Base-by-base conservation (phyloP, 164 flowering plant genomes). In the Sedum album region DNA sequence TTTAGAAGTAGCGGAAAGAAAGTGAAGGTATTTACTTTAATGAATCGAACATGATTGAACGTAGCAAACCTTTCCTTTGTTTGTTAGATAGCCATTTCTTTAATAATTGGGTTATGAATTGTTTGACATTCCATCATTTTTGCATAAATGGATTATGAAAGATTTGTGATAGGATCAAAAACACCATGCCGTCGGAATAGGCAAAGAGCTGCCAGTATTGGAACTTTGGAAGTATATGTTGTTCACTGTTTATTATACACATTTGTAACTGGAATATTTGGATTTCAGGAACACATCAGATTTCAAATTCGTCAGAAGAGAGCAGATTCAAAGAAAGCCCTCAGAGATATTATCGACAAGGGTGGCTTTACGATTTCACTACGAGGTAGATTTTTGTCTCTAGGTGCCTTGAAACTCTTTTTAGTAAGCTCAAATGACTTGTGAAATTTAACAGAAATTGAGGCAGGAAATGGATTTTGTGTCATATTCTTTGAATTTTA, bases 241-340 rank as follows among this genome's bases (percentile, higher is more conserved):
- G 31, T 1, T n/a, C 31, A 26, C 61, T 18, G 17, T 51, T 10
- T 21, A 5, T n/a, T 21, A 51, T 55, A 18, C 61, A 26, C 18
- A 26, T 55, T 31, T 55, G 11, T 26, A 11, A 55, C 31, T 1
- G 1, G 20, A 25, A 53, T 55, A 1, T 41, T 26, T 9, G 61
- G 1, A 28, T 55, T 26, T 9, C 31, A 55, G 61, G 31, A 55
- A 1, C 31, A 55, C 18, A 26, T 55, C 61, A 25, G 61, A 28
- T 55, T 55, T 55, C 61, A 55, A 55, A 55, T 55, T 55, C 61
- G 61, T 55, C 61, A 55, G 61, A 55, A 55, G 31, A 31, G 61
- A 55, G 61, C 61, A 26, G 61, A 55, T 55, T 25, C 61, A 55
- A 55, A 55, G 31, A 55, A 55, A 55, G 31, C 15, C 31, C 61